A percentile compares a stretch with the other conserved stretches of the same genome.
phyloP scores from a whole-genome alignment of 345 rosid genomes.

The Eucalyptus polybractea region DNA sequence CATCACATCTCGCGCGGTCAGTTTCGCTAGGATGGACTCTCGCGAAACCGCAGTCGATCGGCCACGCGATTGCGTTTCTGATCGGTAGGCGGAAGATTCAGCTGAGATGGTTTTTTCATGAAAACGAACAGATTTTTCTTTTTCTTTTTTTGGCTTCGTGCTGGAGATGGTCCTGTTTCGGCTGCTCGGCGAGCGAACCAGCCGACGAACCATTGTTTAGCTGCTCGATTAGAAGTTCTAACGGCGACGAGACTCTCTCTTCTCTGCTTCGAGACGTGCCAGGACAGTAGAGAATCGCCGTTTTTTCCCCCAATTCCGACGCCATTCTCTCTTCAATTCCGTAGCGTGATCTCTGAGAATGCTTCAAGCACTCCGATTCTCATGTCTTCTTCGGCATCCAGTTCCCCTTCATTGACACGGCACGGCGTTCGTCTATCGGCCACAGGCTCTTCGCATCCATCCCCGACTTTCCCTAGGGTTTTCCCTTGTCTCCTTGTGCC shows the following conservation, averaged over 20 bases:
- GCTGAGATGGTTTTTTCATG: not conserved
- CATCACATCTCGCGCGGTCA: not conserved
- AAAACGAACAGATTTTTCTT: fast-evolving
- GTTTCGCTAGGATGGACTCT: not conserved
- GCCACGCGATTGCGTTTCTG: not conserved
- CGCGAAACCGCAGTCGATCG: not conserved
- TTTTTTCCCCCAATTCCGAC: too few relatives aligned
- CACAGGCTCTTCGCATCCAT: not conserved
- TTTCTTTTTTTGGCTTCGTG: not conserved
- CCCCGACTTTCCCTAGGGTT: not conserved
- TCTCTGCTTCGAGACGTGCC: not conserved
- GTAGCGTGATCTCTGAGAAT: not conserved
- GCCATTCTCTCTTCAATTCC: not conserved
- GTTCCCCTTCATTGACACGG: not conserved
- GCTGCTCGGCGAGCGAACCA: not conserved
- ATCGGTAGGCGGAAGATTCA: not conserved
- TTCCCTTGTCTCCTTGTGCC: not conserved
- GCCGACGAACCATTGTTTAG: not conserved
- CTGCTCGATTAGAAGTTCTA: not conserved
- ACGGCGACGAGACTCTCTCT: too few relatives aligned
- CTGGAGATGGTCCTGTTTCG: not conserved
- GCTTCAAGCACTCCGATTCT: not conserved
- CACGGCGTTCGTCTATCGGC: not conserved
- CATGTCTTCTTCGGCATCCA: too few relatives aligned
- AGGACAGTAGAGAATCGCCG: not conserved